Base-by-base conservation (phyloP, 768 basidiomycete species). In the Lentinula detonsa region DNA sequence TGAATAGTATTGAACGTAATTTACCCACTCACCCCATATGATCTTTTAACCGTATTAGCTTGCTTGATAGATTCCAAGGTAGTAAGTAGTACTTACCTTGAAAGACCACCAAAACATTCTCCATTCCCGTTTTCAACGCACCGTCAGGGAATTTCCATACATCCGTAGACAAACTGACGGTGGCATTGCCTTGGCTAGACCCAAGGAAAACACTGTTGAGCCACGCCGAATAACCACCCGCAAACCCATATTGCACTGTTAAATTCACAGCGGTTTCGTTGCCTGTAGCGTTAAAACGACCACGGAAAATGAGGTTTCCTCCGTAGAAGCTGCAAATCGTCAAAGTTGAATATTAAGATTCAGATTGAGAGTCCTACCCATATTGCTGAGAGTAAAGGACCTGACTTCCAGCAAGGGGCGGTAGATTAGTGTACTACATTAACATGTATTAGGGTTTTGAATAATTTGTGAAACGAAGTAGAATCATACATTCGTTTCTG, bases 311-410 rank as follows among this genome's bases (percentile, higher is more conserved):
- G 40, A 83, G 68, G 60, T 81, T 77, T 0, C 80, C 81, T 2
- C 80, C 82, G 60, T 82, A 82, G 63, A 81, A 83, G 16, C 81
- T 81, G 57, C 43, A 28, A 34, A 46, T 28, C 16, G 15, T 45
- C 46, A 5, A 39, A 57, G 37, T 31, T 49, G 35, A 34, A 9
- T 11, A 1, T 5, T 6, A 16, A 33, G 15, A 21, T 8, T 5
- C 23, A 50, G 15, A n/a, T 5, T 33, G 5, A 0, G 9, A 21
- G 15, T 63, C 72, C 18, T 65, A 80, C 79, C 78, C 81, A 58
- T 83, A 81, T 71, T 83, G 80, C 57, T 81, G 80, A 3, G 79
- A 79, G 66, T 82, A 82, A 28, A 83, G 68, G 18, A 83, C 80
- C 28, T 70, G 69, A 37, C 71, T 68, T 16, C 78, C 79, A 0